Percentiles rank a stretch among this genome's conserved stretches.
Evolutionary conservation across 148 eudicot genomes (phyloP).

Genomic region (Amaranthus cruentus): DNA sequence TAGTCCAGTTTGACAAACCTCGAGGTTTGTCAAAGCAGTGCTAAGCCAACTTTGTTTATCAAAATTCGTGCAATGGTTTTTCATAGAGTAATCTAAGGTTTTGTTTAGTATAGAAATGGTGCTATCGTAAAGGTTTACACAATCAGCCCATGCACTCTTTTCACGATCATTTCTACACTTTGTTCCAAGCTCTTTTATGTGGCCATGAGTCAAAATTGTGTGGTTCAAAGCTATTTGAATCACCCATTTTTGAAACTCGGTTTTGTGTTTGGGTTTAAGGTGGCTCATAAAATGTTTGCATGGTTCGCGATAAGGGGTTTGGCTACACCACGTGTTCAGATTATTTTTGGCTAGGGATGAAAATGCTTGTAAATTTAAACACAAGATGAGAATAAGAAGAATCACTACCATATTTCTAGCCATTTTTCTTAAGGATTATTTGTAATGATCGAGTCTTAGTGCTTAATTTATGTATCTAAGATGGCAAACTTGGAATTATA

Average conservation of each 20-base stretch:
- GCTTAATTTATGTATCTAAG: background rate
- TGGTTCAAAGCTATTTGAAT: conserved; percentile 13
- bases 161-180: background rate
- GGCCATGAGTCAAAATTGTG: background rate
- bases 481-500: background rate
- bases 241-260: conserved; percentile 14
- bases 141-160: conserved; percentile 17
- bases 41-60: conserved; percentile 22
- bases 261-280: conserved; percentile 13
- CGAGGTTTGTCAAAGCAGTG: conserved; percentile 18
- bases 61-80: background rate
- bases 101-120: conserved; percentile 16
- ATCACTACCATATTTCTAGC: background rate
- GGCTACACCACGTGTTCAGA: conserved; percentile 22
- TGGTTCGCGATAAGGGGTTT: conserved; percentile 14
- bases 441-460: background rate
- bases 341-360: conserved; percentile 7
- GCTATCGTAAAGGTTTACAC: conserved; percentile 12
- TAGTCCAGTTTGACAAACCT: conserved; percentile 14
- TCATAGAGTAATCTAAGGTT: conserved; percentile 7
- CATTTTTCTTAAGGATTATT: background rate
- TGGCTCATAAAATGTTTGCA: conserved; percentile 21
- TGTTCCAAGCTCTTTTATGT: background rate
- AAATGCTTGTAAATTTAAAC: background rate
- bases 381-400: background rate